Evolutionary conservation across 495 filamentous ascomycete genomes (phyloP).

Genomic region (Neurospora discreta): DNA sequence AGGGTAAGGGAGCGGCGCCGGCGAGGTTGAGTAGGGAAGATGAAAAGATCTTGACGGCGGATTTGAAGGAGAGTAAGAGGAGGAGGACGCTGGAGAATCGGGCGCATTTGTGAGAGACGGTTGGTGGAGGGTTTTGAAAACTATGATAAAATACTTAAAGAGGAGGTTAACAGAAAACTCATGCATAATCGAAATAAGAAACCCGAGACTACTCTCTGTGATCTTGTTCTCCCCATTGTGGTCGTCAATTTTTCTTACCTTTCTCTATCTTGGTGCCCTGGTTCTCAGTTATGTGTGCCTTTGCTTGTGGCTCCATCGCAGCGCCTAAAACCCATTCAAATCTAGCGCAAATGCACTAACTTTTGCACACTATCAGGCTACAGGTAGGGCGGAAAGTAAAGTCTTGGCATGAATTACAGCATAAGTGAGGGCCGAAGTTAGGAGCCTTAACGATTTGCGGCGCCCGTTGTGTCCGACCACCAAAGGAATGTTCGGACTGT

Average conservation of each 20-base stretch:
- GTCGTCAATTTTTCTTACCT: too few relatives aligned
- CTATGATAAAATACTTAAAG: neutral
- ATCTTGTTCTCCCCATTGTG: neutral
- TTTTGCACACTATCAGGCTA: neutral
- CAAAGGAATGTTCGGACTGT: neutral
- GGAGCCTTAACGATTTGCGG: neutral
- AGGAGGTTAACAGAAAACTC: neutral
- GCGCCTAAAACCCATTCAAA: too few relatives aligned
- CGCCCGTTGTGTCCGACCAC: neutral
- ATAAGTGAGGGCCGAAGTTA: neutral
- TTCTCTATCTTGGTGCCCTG: too few relatives aligned
- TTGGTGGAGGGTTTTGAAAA: neutral
- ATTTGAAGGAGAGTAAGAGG: slow-evolving; percentile 28
- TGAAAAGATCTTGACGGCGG: slow-evolving; percentile 21
- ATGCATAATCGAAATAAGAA: neutral
- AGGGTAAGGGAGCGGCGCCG: slow-evolving; percentile 23
- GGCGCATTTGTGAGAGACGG: slow-evolving; percentile 32
- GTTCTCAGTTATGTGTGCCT: too few relatives aligned
- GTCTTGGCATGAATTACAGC: neutral
- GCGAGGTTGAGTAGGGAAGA: slow-evolving; percentile 31
- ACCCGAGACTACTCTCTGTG: too few relatives aligned
- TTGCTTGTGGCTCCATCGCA: too few relatives aligned
- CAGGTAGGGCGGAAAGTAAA: neutral
- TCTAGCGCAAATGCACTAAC: too few relatives aligned
- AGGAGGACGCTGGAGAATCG: slow-evolving; percentile 31